Conservation (phyloP, 768 basidiomycete genomes). For the Mycena haematopus region DNA sequence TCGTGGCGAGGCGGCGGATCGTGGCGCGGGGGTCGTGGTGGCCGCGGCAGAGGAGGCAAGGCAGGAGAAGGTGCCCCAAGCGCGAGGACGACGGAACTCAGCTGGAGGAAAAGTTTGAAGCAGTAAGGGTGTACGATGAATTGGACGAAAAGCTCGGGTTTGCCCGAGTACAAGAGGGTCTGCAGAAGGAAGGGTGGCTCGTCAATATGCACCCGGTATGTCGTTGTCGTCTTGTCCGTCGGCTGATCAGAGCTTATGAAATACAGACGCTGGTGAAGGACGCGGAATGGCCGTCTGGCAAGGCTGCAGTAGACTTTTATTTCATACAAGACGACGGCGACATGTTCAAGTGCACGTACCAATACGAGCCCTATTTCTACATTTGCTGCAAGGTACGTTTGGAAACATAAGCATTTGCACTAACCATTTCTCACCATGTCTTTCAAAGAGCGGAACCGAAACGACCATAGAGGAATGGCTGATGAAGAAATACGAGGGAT, state of each 20-base stretch:
- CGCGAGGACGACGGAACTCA: constrained; percentile 92
- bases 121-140: constrained; percentile 76
- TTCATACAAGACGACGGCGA: constrained; percentile 97
- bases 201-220: constrained; percentile 99
- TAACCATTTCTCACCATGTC: constrained; percentile 11
- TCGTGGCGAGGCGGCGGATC: constrained; percentile 56
- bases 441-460: constrained; percentile 77
- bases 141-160: constrained; percentile 96
- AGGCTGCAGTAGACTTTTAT: constrained; percentile 93
- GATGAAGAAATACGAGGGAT: constrained; percentile 89
- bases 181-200: constrained; percentile 86
- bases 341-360: constrained; percentile 93
- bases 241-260: constrained; percentile 5
- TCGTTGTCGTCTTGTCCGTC: constrained; percentile 38
- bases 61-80: constrained; percentile 57
- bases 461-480: constrained; percentile 95
- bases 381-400: constrained; percentile 86
- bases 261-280: constrained; percentile 85
- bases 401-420: background rate
- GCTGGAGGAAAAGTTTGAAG: constrained; percentile 86
- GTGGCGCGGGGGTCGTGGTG: constrained; percentile 64
- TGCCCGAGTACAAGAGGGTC: constrained; percentile 77
- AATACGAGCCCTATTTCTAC: constrained; percentile 94
- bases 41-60: constrained; percentile 49
- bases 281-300: constrained; percentile 81